These are phyloP conservation scores for Liriodendron chinense DNA, from an alignment of 164 flowering plant species.

Conservation along the genomic window DNA sequence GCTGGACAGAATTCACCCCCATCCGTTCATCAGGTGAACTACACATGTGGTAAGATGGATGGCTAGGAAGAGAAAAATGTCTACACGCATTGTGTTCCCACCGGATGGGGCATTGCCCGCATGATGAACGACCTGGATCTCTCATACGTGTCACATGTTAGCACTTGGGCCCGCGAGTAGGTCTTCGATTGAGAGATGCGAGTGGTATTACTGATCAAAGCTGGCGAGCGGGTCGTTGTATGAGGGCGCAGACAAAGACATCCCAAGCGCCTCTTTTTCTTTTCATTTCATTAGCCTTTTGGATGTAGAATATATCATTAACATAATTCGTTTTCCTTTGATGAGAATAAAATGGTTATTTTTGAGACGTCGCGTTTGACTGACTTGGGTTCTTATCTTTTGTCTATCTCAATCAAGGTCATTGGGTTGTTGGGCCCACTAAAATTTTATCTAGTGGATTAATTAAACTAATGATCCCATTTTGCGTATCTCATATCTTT, in stretches of 20 bases:
- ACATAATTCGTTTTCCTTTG: background rate
- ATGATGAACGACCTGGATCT: background rate
- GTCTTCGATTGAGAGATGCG: no score
- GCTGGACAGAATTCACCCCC: no score
- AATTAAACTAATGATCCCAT: no score
- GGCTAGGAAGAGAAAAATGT: no score
- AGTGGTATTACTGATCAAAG: no score
- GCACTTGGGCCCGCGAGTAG: background rate
- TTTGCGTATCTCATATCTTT: no score
- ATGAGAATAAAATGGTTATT: background rate
- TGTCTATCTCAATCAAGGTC: background rate
- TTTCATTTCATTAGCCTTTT: background rate
- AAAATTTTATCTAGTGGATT: no score
- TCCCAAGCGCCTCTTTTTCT: background rate
- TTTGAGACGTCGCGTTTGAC: slow-evolving; percentile 7
- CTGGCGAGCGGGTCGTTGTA: no score
- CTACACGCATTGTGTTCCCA: no score
- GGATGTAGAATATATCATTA: background rate
- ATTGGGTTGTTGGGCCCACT: background rate
- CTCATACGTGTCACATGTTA: background rate
- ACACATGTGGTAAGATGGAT: no score
- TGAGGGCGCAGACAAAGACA: background rate
- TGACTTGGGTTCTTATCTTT: background rate
- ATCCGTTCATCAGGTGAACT: no score
- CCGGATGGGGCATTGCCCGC: no score